Conservation (phyloP, 306 rosid species). For the Phaseolus lunatus region DNA sequence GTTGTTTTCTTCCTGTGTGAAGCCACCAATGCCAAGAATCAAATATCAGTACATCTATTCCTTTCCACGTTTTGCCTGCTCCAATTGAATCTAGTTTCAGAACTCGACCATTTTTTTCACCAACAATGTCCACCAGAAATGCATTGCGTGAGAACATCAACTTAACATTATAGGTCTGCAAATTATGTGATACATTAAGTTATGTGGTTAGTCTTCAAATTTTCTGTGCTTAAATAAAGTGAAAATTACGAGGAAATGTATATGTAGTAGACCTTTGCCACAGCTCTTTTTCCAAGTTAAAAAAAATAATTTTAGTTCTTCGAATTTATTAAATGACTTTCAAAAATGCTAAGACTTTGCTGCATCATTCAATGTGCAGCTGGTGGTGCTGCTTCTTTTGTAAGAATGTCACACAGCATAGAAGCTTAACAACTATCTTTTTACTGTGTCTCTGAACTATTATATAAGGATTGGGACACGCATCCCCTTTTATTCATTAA, state of each 20-base stretch:
- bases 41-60: constrained; percentile 55
- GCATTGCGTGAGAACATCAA: constrained; percentile 56
- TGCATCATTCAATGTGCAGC: too few species aligned
- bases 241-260: not conserved
- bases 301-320: too few species aligned
- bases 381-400: too few species aligned
- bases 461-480: too few species aligned
- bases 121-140: constrained; percentile 51
- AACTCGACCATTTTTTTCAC: constrained; percentile 46
- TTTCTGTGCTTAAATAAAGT: not conserved
- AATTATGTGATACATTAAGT: not conserved
- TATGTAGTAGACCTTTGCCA: not conserved
- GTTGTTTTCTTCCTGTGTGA: constrained; percentile 58
- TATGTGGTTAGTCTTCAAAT: not conserved
- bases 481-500: too few species aligned
- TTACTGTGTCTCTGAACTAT: too few species aligned
- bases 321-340: too few species aligned
- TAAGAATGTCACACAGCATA: too few species aligned
- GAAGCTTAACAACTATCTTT: too few species aligned
- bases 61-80: constrained; percentile 48
- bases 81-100: constrained; percentile 53
- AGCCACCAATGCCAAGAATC: constrained; percentile 78
- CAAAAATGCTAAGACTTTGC: too few species aligned
- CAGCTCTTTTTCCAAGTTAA: not conserved
- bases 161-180: constrained; percentile 52